phyloP scores from a whole-genome alignment of 352 stramenopile species.

The Phytophthora litchii region DNA sequence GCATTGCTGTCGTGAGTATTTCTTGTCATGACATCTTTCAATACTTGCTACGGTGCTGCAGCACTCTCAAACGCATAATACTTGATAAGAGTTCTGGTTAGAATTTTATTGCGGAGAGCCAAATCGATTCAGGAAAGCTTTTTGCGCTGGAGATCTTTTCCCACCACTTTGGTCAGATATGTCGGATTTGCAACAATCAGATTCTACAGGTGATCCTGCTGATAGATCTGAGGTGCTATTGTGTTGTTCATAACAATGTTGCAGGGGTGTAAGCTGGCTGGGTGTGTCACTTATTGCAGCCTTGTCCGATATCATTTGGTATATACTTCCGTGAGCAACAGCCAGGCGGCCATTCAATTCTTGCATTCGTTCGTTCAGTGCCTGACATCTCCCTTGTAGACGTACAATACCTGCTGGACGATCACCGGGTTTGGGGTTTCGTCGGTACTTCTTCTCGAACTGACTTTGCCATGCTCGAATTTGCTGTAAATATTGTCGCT shows the following conservation, averaged over 20 bases:
- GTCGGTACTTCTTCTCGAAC: constrained; percentile 61
- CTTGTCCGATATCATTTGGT: constrained; percentile 28
- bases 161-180: constrained; percentile 13
- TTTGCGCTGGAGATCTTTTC: constrained; percentile 62
- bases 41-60: neutral
- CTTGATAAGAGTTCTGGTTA: neutral
- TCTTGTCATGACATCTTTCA: neutral
- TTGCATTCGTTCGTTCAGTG: constrained; percentile 44
- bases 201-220: neutral
- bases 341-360: constrained; percentile 40
- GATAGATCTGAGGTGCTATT: constrained; percentile 3
- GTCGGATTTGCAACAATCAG: constrained; percentile 7
- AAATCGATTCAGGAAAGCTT: constrained; percentile 63
- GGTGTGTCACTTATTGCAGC: constrained; percentile 9
- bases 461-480: constrained; percentile 54
- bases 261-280: neutral
- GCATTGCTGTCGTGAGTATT: no score
- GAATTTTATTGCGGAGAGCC: constrained; percentile 12
- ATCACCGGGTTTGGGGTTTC: constrained; percentile 47
- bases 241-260: constrained; percentile 3
- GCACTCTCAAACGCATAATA: neutral
- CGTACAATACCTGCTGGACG: constrained; percentile 40
- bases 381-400: constrained; percentile 42
- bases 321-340: constrained; percentile 37
- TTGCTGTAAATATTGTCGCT: constrained; percentile 42